A percentile compares a stretch with the other conserved stretches of the same genome.
These are phyloP conservation scores for Anisogramma anomala DNA, from an alignment of 2,329 filamentous ascomycete genomes.

Conservation along the genomic window DNA sequence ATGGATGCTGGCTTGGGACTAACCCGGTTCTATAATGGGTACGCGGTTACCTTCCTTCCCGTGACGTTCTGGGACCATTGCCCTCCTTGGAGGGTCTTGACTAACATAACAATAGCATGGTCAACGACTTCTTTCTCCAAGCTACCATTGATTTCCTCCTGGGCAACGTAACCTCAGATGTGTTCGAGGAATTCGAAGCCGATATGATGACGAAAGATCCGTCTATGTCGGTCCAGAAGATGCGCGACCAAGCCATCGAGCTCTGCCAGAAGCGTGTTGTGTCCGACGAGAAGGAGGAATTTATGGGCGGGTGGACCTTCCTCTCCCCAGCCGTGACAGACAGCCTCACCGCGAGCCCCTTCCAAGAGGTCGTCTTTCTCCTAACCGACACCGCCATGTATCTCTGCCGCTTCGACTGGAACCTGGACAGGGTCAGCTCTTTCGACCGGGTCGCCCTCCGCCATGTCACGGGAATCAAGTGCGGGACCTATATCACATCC, in stretches of 20 bases:
- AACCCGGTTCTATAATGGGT: constrained; percentile 57
- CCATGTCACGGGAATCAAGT: constrained; percentile 60
- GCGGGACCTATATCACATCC: constrained; percentile 83
- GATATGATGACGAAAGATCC: constrained; percentile 91
- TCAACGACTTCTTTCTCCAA: constrained; percentile 96
- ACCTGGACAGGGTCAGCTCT: constrained; percentile 82
- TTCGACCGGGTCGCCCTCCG: constrained; percentile 77
- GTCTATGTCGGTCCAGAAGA: constrained; percentile 71
- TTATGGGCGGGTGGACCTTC: constrained; percentile 82
- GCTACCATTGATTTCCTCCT: constrained; percentile 89
- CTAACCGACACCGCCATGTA: constrained; percentile 80
- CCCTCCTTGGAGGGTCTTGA: constrained; percentile 14
- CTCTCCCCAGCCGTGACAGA: constrained; percentile 64
- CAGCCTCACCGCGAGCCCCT: constrained; percentile 56
- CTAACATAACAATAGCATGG: constrained; percentile 54
- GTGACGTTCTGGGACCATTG: not conserved
- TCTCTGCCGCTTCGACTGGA: constrained; percentile 87
- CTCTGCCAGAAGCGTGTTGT: constrained; percentile 79
- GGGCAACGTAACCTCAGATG: constrained; percentile 70
- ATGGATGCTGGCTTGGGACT: constrained; percentile 86
- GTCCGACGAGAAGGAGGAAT: constrained; percentile 69
- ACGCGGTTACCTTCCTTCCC: not conserved
- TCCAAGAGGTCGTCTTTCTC: constrained; percentile 81
- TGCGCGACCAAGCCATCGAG: constrained; percentile 83
- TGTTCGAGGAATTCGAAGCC: constrained; percentile 90